Conservation (phyloP, 163 green algal species). For the Scenedesmus sp. region DNA sequence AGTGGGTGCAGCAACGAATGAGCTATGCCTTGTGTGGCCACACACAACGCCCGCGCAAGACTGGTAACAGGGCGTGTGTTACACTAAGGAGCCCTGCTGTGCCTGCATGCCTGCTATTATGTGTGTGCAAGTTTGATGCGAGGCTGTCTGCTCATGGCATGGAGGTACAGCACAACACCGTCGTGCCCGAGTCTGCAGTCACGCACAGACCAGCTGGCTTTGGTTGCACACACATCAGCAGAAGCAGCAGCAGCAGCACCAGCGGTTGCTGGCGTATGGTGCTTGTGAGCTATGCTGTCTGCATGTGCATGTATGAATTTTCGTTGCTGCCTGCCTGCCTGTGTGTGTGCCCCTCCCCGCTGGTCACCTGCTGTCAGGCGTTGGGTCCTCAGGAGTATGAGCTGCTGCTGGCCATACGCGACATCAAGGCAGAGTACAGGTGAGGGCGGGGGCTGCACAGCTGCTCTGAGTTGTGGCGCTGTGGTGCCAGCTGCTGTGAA, state of each 20-base stretch:
- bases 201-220: too few relatives aligned
- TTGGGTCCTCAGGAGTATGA: slow-evolving; percentile 64
- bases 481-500: not conserved
- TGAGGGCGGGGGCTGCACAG: slow-evolving; percentile 26
- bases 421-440: slow-evolving; percentile 74
- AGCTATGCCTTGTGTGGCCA: too few relatives aligned
- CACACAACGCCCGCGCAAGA: too few relatives aligned
- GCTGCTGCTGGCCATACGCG: slow-evolving; percentile 60
- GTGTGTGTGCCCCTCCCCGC: not conserved
- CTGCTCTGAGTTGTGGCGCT: not conserved
- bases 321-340: not conserved
- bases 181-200: too few relatives aligned
- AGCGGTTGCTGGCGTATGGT: not conserved
- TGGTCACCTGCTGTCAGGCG: not conserved
- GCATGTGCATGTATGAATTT: not conserved
- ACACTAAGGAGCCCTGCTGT: too few relatives aligned
- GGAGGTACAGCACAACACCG: too few relatives aligned
- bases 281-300: not conserved
- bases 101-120: too few relatives aligned
- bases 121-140: too few relatives aligned
- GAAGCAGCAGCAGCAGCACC: not conserved
- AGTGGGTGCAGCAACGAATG: too few relatives aligned
- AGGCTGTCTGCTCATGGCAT: too few relatives aligned
- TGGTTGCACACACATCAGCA: not conserved
- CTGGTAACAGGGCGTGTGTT: too few relatives aligned